Base-by-base conservation (phyloP, 2,329 filamentous ascomycete species). In the Penicillium sumatraense region DNA sequence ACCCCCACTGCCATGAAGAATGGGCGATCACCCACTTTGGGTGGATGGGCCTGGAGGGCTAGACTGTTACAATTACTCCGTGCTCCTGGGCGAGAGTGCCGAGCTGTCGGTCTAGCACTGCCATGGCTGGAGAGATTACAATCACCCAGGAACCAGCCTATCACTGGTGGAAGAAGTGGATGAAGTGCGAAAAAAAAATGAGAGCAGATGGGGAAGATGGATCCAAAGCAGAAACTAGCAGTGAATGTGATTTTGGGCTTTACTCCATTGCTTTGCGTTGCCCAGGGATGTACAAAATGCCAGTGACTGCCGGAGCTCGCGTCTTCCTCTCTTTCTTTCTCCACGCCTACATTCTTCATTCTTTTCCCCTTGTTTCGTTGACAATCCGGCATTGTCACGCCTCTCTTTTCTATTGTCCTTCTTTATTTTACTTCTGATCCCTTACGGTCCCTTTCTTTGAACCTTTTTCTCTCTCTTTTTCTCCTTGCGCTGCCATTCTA, bases 271-370 rank as follows among this genome's bases (percentile, higher is more conserved):
- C 27, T 18, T n/a, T n/a, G n/a, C n/a, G n/a, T n/a, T n/a, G n/a
- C 24, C 40, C 40, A 27, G 21, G 40, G 23, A 35, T 40, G 35
- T 36, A 18, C 45, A 49, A 61, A 62, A 64, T 64, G 56, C 42
- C 53, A 53, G 51, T 48, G 45, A 53, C 20, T 40, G 35, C 53
- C 44, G 45, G 44, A 38, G 41, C 44, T 49, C 41, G 54, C 56
- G 47, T 23, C 45, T 41, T 52, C 49, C 36, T 51, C 54, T 47
- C 20, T 26, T 23, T 42, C 14, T 33, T 46, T 49, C 23, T 44
- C 46, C 52, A 57, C 48, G 26, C 53, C 52, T 53, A 61, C 62
- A 62, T 62, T 62, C 59, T 35, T 59, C 62, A 62, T 62, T 62
- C 59, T 35, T 59, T 62, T 59, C 62, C 50, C 59, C 56, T 59